Conservation (phyloP, 495 filamentous ascomycete species). For the Letharia columbiana region DNA sequence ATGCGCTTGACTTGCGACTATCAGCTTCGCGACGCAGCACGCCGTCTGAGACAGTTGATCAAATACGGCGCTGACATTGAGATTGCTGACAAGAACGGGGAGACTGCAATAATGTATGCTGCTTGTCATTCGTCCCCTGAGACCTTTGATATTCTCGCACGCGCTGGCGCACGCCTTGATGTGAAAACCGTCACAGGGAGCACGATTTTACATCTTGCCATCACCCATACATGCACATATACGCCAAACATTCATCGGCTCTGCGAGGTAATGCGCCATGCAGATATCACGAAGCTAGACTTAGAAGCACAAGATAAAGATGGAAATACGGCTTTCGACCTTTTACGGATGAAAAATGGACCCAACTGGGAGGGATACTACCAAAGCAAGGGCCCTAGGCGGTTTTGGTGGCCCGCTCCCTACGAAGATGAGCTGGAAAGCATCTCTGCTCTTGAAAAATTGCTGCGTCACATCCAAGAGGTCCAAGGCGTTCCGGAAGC, state of each 20-base stretch:
- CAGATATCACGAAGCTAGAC: neutral
- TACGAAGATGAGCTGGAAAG: neutral
- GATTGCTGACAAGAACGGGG: neutral
- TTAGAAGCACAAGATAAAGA: neutral
- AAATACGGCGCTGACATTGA: neutral
- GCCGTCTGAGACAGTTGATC: neutral
- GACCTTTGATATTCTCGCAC: neutral
- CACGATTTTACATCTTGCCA: conserved; percentile 3
- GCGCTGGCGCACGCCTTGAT: conserved; percentile 1
- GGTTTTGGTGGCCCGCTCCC: no score
- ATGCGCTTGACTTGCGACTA: neutral
- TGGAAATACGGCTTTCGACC: neutral
- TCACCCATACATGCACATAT: neutral
- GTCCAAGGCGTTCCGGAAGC: neutral
- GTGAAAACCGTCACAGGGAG: neutral
- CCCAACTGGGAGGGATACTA: neutral
- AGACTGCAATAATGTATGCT: neutral
- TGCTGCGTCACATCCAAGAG: neutral
- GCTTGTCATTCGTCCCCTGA: accelerated
- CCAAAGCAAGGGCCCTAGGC: neutral
- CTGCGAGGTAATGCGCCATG: neutral
- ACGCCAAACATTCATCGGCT: no score
- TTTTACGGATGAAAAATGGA: conserved; percentile 1
- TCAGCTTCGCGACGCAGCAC: neutral
- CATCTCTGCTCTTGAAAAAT: neutral